Base-by-base conservation (phyloP, 2,329 filamentous ascomycete genomes). In the Chaetomium sp. region DNA sequence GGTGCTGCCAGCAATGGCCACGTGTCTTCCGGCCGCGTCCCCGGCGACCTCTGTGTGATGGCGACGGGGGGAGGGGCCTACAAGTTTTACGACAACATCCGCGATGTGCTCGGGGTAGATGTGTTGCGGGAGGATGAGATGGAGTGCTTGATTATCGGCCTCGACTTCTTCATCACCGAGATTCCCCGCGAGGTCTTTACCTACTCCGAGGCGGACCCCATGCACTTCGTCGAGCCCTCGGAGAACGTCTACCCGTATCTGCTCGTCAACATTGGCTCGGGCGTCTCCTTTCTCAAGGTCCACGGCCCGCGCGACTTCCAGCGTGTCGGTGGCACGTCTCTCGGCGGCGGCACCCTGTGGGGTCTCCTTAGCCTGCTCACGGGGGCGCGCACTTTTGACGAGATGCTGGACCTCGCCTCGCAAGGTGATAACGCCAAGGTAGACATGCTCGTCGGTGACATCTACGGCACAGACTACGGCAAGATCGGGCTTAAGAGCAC, bases 161-260 rank as follows among this genome's bases (percentile, higher is more conserved):
- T 99, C 51, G 95, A 99, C 76, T 99, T 98, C 80, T 98, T 99
- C 82, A 98, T 98, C 74, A 96, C 92, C 69, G 93, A 98, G 76
- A 98, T 99, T 65, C 95, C 95, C 23, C 88, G 90, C 71, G 95
- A 99, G 78, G 94, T 99, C 62, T 99, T 99, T 74, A 97, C 93
- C 23, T 98, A 98, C 78, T 93, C 90, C 75, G 94, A 96, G 76
- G 85, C 86, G 38, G 89, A 95, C 71, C 93, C 93, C 4, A 96
- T 97, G 90, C 87, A 92, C 73, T 98, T 97, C 75, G 87, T 90
- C 70, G 86, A 89, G 66, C 87, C 92, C 1, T 82, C 87, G n/a
- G 88, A 94, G 70, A 80, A 81, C 70, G 92, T 97, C 65, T 98
- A 99, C 76, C 95, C 95, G 2, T 99, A 99, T 75, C 87, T 99